Evolutionary conservation across 768 basidiomycete genomes (phyloP).

Genomic region (Auricularia sp.): DNA sequence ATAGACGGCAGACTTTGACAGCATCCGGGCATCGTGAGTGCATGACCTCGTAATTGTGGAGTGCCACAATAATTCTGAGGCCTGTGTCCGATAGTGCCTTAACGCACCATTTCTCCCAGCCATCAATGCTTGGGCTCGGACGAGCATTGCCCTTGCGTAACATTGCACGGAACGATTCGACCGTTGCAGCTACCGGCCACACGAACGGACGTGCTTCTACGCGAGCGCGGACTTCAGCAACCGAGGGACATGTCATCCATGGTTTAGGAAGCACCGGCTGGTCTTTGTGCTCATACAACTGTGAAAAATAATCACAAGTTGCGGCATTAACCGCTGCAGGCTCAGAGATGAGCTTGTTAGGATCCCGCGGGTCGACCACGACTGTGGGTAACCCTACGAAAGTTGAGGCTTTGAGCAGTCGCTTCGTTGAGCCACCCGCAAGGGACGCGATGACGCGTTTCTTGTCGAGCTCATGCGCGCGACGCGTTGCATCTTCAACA

Average conservation of each 20-base stretch:
- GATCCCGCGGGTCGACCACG: background rate
- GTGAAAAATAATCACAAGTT: background rate
- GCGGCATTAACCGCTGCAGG: background rate
- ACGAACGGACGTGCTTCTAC: conserved; percentile 16
- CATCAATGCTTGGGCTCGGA: conserved; percentile 23
- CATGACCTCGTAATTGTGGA: conserved; percentile 20
- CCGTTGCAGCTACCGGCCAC: conserved; percentile 13
- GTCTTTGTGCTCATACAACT: background rate
- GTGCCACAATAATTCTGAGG: conserved; percentile 14
- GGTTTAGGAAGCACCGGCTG: background rate
- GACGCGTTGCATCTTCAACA: background rate
- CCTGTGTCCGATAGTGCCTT: conserved; percentile 16
- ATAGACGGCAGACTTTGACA: conserved; percentile 17
- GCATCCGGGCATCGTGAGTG: conserved; percentile 17
- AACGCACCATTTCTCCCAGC: conserved; percentile 28
- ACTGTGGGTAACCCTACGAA: background rate
- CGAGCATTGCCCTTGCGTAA: conserved; percentile 18
- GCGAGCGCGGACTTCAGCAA: background rate
- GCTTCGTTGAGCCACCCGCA: background rate
- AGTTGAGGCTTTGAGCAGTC: background rate
- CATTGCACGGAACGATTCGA: conserved; percentile 15
- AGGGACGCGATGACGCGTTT: background rate
- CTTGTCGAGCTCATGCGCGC: background rate
- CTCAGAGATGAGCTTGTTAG: background rate
- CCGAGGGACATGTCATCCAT: background rate